Percentiles rank a stretch among this genome's conserved stretches.
Conservation (phyloP, 495 filamentous ascomycete genomes). For the Zalerion maritima region DNA sequence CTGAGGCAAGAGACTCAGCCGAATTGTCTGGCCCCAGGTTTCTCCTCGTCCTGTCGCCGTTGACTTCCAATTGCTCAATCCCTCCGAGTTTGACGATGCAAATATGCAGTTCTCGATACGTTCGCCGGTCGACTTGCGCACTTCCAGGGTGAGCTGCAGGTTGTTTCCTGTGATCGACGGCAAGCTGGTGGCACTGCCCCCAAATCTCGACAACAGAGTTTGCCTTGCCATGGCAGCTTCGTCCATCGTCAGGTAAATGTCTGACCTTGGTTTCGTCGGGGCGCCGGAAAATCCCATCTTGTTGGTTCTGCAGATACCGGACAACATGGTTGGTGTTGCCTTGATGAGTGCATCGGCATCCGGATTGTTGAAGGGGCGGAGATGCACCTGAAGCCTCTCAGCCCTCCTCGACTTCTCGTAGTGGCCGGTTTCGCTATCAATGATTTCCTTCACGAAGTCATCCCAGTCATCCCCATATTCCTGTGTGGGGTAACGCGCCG, state of each 20-base stretch:
- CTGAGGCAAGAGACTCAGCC: slow-evolving; percentile 61
- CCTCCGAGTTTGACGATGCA: slow-evolving; percentile 61
- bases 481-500: slow-evolving; percentile 28
- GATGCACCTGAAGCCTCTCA: slow-evolving; percentile 59
- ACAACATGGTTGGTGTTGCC: slow-evolving; percentile 75
- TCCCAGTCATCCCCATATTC: slow-evolving; percentile 60
- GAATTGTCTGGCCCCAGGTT: slow-evolving; percentile 76
- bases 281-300: slow-evolving; percentile 94
- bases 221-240: slow-evolving; percentile 61
- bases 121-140: slow-evolving; percentile 61
- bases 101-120: slow-evolving; percentile 78
- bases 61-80: slow-evolving; percentile 74
- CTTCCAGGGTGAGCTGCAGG: slow-evolving; percentile 79
- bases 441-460: slow-evolving; percentile 54
- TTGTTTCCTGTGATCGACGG: slow-evolving; percentile 51
- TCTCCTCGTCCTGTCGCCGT: slow-evolving; percentile 63
- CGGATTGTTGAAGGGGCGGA: slow-evolving; percentile 57
- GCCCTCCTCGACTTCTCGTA: slow-evolving; percentile 57
- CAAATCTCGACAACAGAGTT: slow-evolving; percentile 64
- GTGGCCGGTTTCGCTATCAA: slow-evolving; percentile 54
- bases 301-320: slow-evolving; percentile 60
- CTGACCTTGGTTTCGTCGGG: slow-evolving; percentile 71
- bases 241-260: slow-evolving; percentile 82
- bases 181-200: slow-evolving; percentile 58
- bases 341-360: slow-evolving; percentile 71